phyloP scores from a whole-genome alignment of 805 yeast species.

The Kazachstania psychrophila region DNA sequence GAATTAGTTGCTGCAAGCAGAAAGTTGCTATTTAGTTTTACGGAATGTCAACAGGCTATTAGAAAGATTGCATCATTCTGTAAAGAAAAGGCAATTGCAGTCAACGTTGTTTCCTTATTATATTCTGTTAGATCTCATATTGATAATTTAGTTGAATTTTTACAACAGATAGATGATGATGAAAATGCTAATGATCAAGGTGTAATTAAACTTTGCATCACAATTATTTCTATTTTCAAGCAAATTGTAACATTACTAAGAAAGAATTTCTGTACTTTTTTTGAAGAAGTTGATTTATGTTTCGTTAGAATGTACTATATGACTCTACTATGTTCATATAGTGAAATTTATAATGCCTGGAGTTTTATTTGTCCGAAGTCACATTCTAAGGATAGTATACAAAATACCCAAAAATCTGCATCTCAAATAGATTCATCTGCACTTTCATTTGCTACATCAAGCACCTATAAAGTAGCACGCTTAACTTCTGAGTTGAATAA shows the following conservation, averaged over 20 bases:
- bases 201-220: conserved; percentile 30
- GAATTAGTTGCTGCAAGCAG: conserved; percentile 36
- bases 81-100: conserved; percentile 44
- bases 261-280: conserved; percentile 39
- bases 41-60: conserved; percentile 54
- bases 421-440: conserved; percentile 6
- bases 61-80: conserved; percentile 51
- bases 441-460: conserved; percentile 2
- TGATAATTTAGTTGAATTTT: conserved; percentile 46
- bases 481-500: not conserved
- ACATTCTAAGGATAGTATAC: not conserved
- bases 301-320: conserved; percentile 56
- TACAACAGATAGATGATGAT: conserved; percentile 44
- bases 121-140: conserved; percentile 46
- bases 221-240: conserved; percentile 40
- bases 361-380: conserved; percentile 17
- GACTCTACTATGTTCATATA: conserved; percentile 51
- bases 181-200: conserved; percentile 27
- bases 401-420: conserved; percentile 2
- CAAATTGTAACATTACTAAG: conserved; percentile 35
- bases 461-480: no score
- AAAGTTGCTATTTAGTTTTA: conserved; percentile 51
- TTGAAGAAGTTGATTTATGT: conserved; percentile 52
- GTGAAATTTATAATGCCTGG: conserved; percentile 63
- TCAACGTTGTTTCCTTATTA: conserved; percentile 43